Evolutionary conservation across 306 rosid genomes (phyloP).

Genomic region (Rosa chinensis): DNA sequence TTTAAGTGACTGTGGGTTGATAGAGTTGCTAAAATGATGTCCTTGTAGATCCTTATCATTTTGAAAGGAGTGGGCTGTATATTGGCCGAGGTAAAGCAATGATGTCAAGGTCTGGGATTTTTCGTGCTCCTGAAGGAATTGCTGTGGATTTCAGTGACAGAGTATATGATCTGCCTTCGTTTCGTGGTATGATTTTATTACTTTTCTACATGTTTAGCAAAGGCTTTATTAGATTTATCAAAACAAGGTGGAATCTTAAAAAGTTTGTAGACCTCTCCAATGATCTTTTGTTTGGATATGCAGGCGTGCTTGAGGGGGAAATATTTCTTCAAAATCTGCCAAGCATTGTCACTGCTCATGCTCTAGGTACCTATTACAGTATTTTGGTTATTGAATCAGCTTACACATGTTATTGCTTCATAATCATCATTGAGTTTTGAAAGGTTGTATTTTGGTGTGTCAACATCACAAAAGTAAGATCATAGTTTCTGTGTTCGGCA

Average conservation of each 20-base stretch:
- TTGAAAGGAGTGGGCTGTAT: constrained; percentile 71
- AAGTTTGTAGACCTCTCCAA: constrained; percentile 6
- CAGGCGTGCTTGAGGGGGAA: constrained; percentile 92
- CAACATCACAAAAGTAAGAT: neutral
- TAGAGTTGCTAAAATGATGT: constrained; percentile 24
- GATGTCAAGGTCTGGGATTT: constrained; percentile 90
- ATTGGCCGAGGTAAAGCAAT: constrained; percentile 83
- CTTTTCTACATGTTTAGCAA: constrained; percentile 8
- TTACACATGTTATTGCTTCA: constrained; percentile 9
- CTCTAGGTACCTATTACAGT: constrained; percentile 55
- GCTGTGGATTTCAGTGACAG: constrained; percentile 80
- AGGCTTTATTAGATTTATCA: neutral
- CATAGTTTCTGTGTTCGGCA: neutral
- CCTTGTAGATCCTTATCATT: constrained; percentile 65
- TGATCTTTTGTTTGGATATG: constrained; percentile 27
- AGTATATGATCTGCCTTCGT: constrained; percentile 81
- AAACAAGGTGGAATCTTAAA: neutral
- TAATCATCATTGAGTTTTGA: neutral
- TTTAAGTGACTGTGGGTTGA: neutral
- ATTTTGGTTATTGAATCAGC: neutral
- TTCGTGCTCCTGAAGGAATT: constrained; percentile 69
- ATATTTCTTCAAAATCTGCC: constrained; percentile 97
- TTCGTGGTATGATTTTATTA: constrained; percentile 61
- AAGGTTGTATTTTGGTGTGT: neutral
- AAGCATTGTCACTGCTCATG: constrained; percentile 88